Base-by-base conservation (phyloP, 106 monocot species). In the Dendrobium chrysotoxum region DNA sequence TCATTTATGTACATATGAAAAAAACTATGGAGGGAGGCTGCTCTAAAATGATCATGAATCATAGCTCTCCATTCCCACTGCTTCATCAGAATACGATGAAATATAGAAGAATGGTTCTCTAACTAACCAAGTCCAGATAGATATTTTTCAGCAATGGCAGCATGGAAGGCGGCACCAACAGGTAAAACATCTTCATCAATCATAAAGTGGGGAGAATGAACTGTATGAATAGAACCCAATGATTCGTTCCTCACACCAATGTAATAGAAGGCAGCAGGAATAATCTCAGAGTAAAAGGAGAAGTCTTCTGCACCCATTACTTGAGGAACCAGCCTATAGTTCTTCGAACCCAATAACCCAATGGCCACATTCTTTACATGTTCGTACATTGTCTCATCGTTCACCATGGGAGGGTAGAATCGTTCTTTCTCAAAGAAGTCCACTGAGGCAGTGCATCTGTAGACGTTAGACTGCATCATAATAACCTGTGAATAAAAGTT, bases 291-390 rank as follows among this genome's bases (percentile, higher is more conserved):
- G 72, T 90, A 96, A 85, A 96, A 94, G 26, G 93, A 79, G 81
- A 96, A 96, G 76, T 96, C 96, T 38, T 96, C 96, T 11, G 89
- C 85, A 15, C 96, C 96, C 96, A 96, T 96, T 50, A 88, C 45
- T 1, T 84, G 93, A 30, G 80, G 77, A 20, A 86, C 90, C 18
- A 84, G 81, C 54, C 45, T 80, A 85, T 86, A 90, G n/a, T 86
- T 92, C 53, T 86, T 53, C 0, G 80, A 30, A 42, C 96, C 96
- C 26, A 90, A 35, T 7, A 96, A 30, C 3, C 84, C 86, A 8
- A 81, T 72, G 28, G 89, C 92, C 9, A 89, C 86, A 66, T 76
- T 89, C 79, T 68, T 86, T 28, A 96, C 87, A 64, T 90, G 92
- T 73, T 80, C 81, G 18, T 82, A 66, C 88, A 96, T 88, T 10